These are phyloP conservation scores for Aspergillus fructus DNA, from an alignment of 2,329 filamentous ascomycete genomes.

Conservation along the genomic window DNA sequence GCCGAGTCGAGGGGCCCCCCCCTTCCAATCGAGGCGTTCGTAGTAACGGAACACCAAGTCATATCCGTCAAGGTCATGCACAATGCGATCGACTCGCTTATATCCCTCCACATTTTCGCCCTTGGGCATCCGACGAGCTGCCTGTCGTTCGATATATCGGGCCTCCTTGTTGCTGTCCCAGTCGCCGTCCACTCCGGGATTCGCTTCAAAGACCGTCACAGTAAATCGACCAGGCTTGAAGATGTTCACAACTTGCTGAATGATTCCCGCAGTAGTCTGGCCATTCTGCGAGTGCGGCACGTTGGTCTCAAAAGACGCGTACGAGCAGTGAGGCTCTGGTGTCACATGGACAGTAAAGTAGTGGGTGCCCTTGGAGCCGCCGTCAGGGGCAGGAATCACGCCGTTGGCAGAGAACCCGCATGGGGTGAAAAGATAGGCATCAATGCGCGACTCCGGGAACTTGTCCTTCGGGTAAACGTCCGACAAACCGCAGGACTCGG, in stretches of 20 bases:
- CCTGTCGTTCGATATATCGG: constrained; percentile 45
- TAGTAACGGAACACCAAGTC: constrained; percentile 97
- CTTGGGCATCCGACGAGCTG: constrained; percentile 46
- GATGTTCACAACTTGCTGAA: constrained; percentile 90
- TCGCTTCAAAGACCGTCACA: constrained; percentile 93
- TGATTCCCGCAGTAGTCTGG: constrained; percentile 83
- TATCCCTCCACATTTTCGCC: constrained; percentile 86
- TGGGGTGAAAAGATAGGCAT: constrained; percentile 93
- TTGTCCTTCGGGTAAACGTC: constrained; percentile 82
- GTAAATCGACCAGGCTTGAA: constrained; percentile 98
- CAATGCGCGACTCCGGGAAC: constrained; percentile 90
- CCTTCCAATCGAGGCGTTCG: constrained; percentile 80
- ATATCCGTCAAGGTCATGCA: constrained; percentile 96
- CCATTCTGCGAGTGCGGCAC: constrained; percentile 86
- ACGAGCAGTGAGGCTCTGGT: constrained; percentile 94
- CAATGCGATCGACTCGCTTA: constrained; percentile 85
- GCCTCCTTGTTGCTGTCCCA: constrained; percentile 32
- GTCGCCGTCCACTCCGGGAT: constrained; percentile 48
- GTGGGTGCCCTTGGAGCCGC: constrained; percentile 61
- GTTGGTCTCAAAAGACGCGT: constrained; percentile 97
- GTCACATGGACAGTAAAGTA: constrained; percentile 99
- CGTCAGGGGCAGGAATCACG: constrained; percentile 75
- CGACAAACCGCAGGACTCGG: constrained; percentile 82
- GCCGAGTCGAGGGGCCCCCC: constrained; percentile 62
- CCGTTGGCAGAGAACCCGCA: constrained; percentile 98